Evolutionary conservation across 805 yeast species (phyloP).

Genomic region (Candida ulmi): DNA sequence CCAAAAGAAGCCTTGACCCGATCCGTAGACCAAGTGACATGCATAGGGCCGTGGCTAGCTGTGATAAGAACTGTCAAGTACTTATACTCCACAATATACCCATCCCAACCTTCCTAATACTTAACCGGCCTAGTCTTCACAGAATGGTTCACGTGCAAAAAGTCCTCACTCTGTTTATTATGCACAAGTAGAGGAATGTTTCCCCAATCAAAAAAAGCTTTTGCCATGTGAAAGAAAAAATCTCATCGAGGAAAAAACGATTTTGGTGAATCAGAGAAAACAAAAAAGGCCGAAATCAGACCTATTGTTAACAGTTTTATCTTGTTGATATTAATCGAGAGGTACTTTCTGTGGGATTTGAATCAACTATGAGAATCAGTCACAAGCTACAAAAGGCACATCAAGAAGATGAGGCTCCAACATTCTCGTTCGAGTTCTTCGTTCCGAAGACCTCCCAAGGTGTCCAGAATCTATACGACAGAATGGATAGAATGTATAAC

Average conservation of each 20-base stretch:
- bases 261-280: no score
- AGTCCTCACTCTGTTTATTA: no score
- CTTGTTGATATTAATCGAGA: no score
- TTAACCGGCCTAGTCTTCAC: no score
- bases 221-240: slow-evolving; percentile 9
- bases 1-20: no score
- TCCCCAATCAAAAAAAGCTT: slow-evolving; percentile 5
- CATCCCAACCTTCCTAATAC: no score
- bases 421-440: slow-evolving; percentile 94
- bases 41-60: not conserved
- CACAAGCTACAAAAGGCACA: slow-evolving; percentile 32
- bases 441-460: slow-evolving; percentile 98
- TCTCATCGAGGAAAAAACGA: not conserved
- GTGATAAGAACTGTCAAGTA: no score
- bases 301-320: no score
- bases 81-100: no score
- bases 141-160: no score
- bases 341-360: not conserved
- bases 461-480: slow-evolving; percentile 89
- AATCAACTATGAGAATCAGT: slow-evolving; percentile 30
- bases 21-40: not conserved
- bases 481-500: slow-evolving; percentile 97
- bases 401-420: slow-evolving; percentile 37
- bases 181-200: not conserved
- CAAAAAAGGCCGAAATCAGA: not conserved